phyloP scores from a whole-genome alignment of 2,329 filamentous ascomycete genomes.

The Calonectria pteridis region DNA sequence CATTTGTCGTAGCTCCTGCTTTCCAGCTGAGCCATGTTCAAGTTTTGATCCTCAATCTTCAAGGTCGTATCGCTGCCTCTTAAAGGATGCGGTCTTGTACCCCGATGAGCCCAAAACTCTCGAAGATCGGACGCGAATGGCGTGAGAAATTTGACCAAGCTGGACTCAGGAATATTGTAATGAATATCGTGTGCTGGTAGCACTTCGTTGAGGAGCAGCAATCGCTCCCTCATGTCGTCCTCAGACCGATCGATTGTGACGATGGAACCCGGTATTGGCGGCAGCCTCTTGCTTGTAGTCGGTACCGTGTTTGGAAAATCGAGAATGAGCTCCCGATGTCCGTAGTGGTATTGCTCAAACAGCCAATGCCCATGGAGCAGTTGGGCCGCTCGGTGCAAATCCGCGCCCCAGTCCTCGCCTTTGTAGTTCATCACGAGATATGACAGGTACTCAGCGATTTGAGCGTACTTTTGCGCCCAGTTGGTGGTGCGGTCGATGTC shows the following conservation, averaged over 20 bases:
- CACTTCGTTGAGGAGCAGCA: conserved; percentile 28
- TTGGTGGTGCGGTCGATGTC: conserved; percentile 57
- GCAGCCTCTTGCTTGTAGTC: conserved; percentile 44
- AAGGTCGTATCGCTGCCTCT: neutral
- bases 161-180: conserved; percentile 35
- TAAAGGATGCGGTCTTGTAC: neutral
- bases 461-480: conserved; percentile 54
- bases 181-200: conserved; percentile 39
- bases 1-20: conserved; percentile 52
- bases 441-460: conserved; percentile 55
- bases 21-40: conserved; percentile 53
- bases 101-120: conserved; percentile 21
- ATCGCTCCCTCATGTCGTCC: conserved; percentile 29
- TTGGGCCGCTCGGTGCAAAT: conserved; percentile 43
- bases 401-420: conserved; percentile 45
- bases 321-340: conserved; percentile 41
- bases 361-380: conserved; percentile 52
- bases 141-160: conserved; percentile 30
- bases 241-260: neutral
- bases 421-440: conserved; percentile 44
- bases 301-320: conserved; percentile 37
- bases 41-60: neutral
- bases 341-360: conserved; percentile 53
- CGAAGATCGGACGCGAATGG: conserved; percentile 27
- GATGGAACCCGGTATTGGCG: conserved; percentile 36